These are phyloP conservation scores for Diaporthe longicolla DNA, from an alignment of 2,329 filamentous ascomycete species.

Conservation along the genomic window DNA sequence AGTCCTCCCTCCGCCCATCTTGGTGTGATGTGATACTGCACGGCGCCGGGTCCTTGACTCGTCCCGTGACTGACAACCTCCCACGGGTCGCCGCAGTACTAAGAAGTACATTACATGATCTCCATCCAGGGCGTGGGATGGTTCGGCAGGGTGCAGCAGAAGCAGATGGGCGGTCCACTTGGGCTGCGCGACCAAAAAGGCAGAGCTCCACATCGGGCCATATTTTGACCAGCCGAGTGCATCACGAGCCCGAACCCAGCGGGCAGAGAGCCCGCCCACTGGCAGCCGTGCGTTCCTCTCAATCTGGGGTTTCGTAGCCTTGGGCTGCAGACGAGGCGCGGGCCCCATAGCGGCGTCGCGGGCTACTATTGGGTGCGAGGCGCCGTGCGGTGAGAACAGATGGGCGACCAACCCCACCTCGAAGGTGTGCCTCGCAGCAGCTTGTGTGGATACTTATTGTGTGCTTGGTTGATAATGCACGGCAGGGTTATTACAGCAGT, in stretches of 20 bases:
- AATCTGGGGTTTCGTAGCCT: slow-evolving; percentile 32
- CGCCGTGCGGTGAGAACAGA: background rate
- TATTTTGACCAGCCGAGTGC: slow-evolving; percentile 17
- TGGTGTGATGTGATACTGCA: slow-evolving; percentile 32
- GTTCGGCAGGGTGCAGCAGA: slow-evolving; percentile 3
- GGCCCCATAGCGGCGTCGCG: background rate
- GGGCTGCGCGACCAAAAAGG: background rate
- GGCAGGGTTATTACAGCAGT: slow-evolving; percentile 2
- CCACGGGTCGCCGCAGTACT: background rate
- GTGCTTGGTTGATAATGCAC: slow-evolving; percentile 33
- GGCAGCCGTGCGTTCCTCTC: slow-evolving; percentile 8
- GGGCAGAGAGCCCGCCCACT: background rate
- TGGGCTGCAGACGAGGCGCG: slow-evolving; percentile 15
- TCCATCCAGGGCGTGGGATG: background rate
- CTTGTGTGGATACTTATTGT: slow-evolving; percentile 35
- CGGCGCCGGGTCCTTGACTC: slow-evolving; percentile 21
- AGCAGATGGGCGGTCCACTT: slow-evolving; percentile 1
- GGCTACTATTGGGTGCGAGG: slow-evolving; percentile 10
- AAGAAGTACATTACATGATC: slow-evolving; percentile 16
- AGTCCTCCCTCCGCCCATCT: slow-evolving; percentile 3
- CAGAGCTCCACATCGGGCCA: slow-evolving; percentile 7
- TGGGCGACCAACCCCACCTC: slow-evolving; percentile 16
- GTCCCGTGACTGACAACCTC: slow-evolving; percentile 13
- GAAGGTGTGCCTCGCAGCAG: slow-evolving; percentile 36
- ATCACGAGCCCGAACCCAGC: slow-evolving; percentile 25